Base-by-base conservation (phyloP, 352 stramenopile species). In the Globisporangium cederbergense region DNA sequence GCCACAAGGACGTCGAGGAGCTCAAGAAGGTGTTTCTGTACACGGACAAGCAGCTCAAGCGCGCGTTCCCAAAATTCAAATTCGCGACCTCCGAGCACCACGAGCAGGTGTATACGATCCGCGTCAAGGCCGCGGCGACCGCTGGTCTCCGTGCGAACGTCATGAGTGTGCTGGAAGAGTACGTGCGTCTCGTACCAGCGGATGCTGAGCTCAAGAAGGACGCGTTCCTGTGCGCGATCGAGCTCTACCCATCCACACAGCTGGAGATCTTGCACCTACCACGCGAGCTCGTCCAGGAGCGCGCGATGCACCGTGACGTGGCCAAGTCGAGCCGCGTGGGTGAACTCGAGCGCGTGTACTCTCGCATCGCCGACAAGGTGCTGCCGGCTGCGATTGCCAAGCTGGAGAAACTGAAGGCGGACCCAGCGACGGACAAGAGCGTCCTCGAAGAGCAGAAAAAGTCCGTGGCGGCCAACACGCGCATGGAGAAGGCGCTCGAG, bases 131-230 rank as follows among this genome's bases (percentile, higher is more conserved):
- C 13, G 78, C 83, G 0, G 84, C 84, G 8, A 73, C 76, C 9
- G 81, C 75, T 11, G 84, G 86, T 3, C 65, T 91, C 6, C 65
- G 72, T 22, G 45, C 61, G 14, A 74, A 71, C 18, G 53, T 86
- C 13, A 72, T 91, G 47, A 60, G 63, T 42, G 70, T 91, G 34
- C 67, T 95, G 0, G 74, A 91, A 55, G 75, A 89, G 59, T 93
- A 90, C 68, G 75, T 83, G 46, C 62, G 67, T 22, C 63, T 54
- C 8, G 71, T 71, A 3, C 68, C 72, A 30, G 40, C 51, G 2
- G 62, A 36, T 28, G 20, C 30, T 7, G 45, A 65, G n/a, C 63
- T 66, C 28, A 64, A 77, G 32, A 76, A 79, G 32, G 62, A 70
- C 52, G 66, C 68, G 30, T 89, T 86, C 40, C 62, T 87, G 46